Percentiles rank a stretch among this genome's conserved stretches.
phyloP scores from a whole-genome alignment of 768 basidiomycete genomes.

The Russula ochroleuca region DNA sequence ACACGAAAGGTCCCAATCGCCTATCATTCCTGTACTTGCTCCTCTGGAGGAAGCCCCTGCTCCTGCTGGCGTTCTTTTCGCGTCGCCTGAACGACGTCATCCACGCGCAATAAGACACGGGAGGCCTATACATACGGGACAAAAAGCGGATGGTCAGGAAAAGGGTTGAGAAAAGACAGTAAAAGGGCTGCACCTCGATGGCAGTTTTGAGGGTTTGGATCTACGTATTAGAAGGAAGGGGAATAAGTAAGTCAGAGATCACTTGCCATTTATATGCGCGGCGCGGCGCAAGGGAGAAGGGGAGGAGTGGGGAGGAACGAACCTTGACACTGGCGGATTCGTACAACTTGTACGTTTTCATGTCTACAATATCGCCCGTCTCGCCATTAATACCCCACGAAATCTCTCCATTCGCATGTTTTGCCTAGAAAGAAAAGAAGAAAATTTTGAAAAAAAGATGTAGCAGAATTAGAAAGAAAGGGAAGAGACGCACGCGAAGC shows the following conservation, averaged over 20 bases:
- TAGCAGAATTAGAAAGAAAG: constrained; percentile 34
- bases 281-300: too few species aligned
- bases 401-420: constrained; percentile 86
- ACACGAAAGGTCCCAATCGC: not conserved
- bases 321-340: constrained; percentile 97
- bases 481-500: constrained; percentile 60
- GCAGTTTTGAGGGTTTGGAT: constrained; percentile 97
- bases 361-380: constrained; percentile 92
- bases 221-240: constrained; percentile 35
- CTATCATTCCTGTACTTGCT: constrained; percentile 46
- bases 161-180: not conserved
- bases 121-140: constrained; percentile 51
- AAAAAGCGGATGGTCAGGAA: constrained; percentile 6
- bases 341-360: constrained; percentile 90
- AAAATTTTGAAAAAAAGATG: constrained; percentile 47
- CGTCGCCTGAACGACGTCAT: constrained; percentile 90
- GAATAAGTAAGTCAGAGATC: not conserved
- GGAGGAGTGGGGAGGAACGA: constrained; percentile 6
- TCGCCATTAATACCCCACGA: constrained; percentile 96
- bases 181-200: constrained; percentile 58
- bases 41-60: constrained; percentile 45
- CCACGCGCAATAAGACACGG: constrained; percentile 86
- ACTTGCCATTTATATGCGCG: not conserved
- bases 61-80: constrained; percentile 65
- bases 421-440: constrained; percentile 49